phyloP scores from a whole-genome alignment of 768 basidiomycete species.

The Psilocybe sp. region DNA sequence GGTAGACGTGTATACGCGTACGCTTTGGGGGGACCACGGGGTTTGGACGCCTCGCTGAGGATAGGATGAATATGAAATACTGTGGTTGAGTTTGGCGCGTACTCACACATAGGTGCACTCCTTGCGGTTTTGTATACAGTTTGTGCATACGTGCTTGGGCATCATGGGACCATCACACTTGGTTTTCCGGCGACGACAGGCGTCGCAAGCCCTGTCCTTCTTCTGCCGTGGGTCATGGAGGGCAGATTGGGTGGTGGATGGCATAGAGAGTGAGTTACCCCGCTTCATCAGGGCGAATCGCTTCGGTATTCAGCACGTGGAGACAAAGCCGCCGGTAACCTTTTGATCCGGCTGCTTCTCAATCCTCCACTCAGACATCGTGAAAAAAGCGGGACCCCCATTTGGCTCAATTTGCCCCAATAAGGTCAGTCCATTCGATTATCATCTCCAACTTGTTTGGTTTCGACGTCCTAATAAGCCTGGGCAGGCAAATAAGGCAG shows the following conservation, averaged over 20 bases:
- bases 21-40: slow-evolving; percentile 68
- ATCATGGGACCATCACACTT: slow-evolving; percentile 59
- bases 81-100: neutral
- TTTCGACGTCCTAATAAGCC: too few species aligned
- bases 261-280: slow-evolving; percentile 4
- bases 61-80: slow-evolving; percentile 1
- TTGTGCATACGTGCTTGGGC: slow-evolving; percentile 51
- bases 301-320: too few species aligned
- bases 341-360: slow-evolving; percentile 10
- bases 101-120: slow-evolving; percentile 61
- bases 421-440: too few species aligned
- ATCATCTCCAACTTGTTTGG: too few species aligned
- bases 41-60: slow-evolving; percentile 58
- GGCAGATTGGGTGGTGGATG: slow-evolving; percentile 10
- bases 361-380: too few species aligned
- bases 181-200: slow-evolving; percentile 55
- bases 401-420: too few species aligned
- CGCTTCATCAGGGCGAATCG: neutral
- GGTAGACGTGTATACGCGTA: slow-evolving; percentile 29
- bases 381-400: too few species aligned
- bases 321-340: neutral
- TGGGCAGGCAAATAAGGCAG: too few species aligned
- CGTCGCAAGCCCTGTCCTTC: slow-evolving; percentile 57
- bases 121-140: slow-evolving; percentile 49
- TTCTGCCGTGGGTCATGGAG: slow-evolving; percentile 37